These are phyloP conservation scores for Cephalotrichum gorgonifer DNA, from an alignment of 2,329 filamentous ascomycete genomes.

Conservation along the genomic window DNA sequence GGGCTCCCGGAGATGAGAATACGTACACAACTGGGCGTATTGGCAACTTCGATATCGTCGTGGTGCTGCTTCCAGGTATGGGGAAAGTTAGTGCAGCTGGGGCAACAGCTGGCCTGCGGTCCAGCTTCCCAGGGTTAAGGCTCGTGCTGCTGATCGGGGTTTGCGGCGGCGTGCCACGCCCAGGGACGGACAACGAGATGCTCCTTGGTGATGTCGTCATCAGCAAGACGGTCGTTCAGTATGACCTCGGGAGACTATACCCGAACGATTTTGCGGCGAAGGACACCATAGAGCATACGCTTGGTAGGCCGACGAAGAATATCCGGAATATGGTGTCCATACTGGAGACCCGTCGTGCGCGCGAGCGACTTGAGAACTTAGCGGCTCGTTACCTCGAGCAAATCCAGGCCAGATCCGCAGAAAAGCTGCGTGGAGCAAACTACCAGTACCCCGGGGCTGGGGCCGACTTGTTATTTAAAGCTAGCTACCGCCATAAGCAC, in stretches of 20 bases:
- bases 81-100: neutral
- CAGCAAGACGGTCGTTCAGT: neutral
- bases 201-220: neutral
- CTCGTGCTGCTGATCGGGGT: neutral
- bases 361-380: neutral
- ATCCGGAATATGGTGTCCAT: too few species aligned
- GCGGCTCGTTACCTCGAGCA: too few species aligned
- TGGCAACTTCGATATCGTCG: neutral
- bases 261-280: neutral
- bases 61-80: neutral
- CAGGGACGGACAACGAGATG: neutral
- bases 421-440: too few species aligned
- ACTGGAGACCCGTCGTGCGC: too few species aligned
- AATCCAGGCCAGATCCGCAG: too few species aligned
- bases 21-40: neutral
- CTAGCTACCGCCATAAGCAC: too few species aligned
- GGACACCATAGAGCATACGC: neutral
- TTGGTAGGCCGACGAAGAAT: neutral
- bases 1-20: neutral
- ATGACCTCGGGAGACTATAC: neutral
- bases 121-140: too few species aligned
- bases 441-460: too few species aligned
- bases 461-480: too few species aligned
- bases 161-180: neutral
- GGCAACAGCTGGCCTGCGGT: too few species aligned